Conservation (phyloP, 2,329 filamentous ascomycete species). For the Daldinia eschscholtzii region DNA sequence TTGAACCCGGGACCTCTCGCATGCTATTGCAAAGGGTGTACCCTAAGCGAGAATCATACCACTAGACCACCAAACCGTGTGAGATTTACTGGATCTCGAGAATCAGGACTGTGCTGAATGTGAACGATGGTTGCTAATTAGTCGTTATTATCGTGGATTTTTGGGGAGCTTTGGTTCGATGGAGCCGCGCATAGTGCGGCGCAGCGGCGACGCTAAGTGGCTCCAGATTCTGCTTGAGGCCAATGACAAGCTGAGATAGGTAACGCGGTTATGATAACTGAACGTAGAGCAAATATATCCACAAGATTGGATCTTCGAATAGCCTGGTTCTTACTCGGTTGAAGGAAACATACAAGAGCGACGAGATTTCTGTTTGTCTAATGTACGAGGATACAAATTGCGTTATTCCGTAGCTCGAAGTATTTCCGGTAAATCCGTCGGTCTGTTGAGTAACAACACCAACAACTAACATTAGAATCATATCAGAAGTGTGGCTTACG, state of each 20-base stretch:
- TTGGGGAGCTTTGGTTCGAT: not conserved
- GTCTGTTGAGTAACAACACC: not conserved
- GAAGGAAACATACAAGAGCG: not conserved
- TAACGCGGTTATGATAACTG: not conserved
- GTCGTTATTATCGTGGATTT: not conserved
- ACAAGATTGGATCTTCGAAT: not conserved
- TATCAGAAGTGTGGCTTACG: constrained; percentile 26
- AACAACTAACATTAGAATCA: not conserved
- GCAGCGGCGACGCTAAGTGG: constrained; percentile 11
- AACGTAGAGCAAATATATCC: not conserved
- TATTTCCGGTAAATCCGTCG: not conserved
- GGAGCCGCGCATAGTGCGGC: not conserved
- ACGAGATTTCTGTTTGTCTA: not conserved
- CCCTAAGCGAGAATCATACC: constrained; percentile 81
- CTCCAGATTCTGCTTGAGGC: not conserved
- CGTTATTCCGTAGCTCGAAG: not conserved
- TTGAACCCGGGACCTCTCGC: constrained; percentile 60
- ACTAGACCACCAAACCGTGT: constrained; percentile 70
- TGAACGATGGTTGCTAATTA: not conserved
- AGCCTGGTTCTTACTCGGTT: not conserved
- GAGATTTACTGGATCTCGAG: not conserved
- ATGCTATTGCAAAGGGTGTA: constrained; percentile 47
- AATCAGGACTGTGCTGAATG: constrained; percentile 4
- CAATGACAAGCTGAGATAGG: not conserved
- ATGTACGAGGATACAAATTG: not conserved